These are phyloP conservation scores for Discostella stelligera DNA, from an alignment of 352 stramenopile species.

Conservation along the genomic window DNA sequence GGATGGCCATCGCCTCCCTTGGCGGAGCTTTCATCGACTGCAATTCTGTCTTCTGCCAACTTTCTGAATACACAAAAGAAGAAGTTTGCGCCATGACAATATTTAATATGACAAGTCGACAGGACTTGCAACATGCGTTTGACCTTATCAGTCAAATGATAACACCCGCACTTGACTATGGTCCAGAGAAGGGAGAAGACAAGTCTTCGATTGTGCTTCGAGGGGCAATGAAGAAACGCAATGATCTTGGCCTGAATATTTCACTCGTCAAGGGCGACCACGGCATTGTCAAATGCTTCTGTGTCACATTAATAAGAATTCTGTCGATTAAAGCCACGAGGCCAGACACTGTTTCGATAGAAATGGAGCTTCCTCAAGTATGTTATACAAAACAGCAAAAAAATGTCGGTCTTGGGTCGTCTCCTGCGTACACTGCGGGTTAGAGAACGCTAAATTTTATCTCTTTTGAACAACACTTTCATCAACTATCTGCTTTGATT, in stretches of 20 bases:
- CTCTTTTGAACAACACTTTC: no score
- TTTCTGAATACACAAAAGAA: slow-evolving; percentile 70
- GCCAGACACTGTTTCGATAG: slow-evolving; percentile 25
- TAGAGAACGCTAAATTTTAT: no score
- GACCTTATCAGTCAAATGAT: slow-evolving; percentile 82
- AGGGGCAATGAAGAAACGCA: slow-evolving; percentile 64
- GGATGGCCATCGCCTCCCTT: slow-evolving; percentile 81
- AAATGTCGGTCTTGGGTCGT: slow-evolving; percentile 25
- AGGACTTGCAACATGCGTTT: slow-evolving; percentile 78
- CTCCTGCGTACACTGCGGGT: slow-evolving; percentile 32
- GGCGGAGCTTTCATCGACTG: slow-evolving; percentile 81
- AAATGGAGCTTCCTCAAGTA: slow-evolving; percentile 39
- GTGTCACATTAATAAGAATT: slow-evolving; percentile 71
- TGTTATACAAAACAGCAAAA: slow-evolving; percentile 6
- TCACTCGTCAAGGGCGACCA: slow-evolving; percentile 66
- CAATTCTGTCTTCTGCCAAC: slow-evolving; percentile 74
- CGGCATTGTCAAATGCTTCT: slow-evolving; percentile 72
- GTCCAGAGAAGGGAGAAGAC: slow-evolving; percentile 22
- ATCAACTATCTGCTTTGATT: no score
- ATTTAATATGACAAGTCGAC: slow-evolving; percentile 77
- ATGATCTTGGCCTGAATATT: slow-evolving; percentile 68
- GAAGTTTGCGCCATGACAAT: slow-evolving; percentile 81
- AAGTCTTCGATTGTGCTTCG: slow-evolving; percentile 42
- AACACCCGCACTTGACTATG: slow-evolving; percentile 38
- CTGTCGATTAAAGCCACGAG: slow-evolving; percentile 27